Evolutionary conservation across 2,329 filamentous ascomycete genomes (phyloP).

Genomic region (Trichoderma atrobrunneum): DNA sequence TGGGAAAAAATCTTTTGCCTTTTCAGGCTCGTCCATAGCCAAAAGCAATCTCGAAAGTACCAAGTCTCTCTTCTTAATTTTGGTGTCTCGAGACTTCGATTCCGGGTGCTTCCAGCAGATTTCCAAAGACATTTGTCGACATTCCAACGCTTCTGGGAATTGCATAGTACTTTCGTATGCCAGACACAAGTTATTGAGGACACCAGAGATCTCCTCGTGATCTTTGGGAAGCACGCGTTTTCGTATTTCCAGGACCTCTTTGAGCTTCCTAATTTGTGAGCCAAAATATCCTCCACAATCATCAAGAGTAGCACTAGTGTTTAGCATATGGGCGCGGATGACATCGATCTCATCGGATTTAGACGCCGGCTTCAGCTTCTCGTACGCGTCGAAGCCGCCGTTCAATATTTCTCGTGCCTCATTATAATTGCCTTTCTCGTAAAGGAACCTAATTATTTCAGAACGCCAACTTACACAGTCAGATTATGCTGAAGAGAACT

Average conservation of each 20-base stretch:
- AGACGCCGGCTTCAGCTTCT: not conserved
- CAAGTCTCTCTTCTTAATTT: not conserved
- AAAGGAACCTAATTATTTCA: not conserved
- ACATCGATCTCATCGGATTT: not conserved
- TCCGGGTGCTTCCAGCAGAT: not conserved
- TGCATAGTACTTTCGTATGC: not conserved
- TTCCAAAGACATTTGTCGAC: not conserved
- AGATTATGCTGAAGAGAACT: not conserved
- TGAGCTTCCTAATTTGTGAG: not conserved
- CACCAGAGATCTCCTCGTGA: not conserved
- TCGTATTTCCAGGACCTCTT: not conserved
- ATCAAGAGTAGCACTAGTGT: not conserved
- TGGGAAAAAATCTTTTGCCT: not conserved
- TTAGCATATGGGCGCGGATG: not conserved
- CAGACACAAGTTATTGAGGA: not conserved
- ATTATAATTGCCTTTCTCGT: not conserved
- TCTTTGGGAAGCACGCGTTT: not conserved
- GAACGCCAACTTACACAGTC: too few relatives aligned
- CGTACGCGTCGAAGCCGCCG: not conserved
- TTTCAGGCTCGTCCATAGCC: not conserved
- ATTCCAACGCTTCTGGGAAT: not conserved
- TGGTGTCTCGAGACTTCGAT: not conserved
- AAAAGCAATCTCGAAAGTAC: not conserved
- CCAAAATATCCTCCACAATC: fast-evolving
- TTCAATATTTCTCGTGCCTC: not conserved